Evolutionary conservation across 2,329 filamentous ascomycete genomes (phyloP), one percentile per base, ranked within the genome.

Genomic region (Pseudogymnoascus sp.): DNA sequence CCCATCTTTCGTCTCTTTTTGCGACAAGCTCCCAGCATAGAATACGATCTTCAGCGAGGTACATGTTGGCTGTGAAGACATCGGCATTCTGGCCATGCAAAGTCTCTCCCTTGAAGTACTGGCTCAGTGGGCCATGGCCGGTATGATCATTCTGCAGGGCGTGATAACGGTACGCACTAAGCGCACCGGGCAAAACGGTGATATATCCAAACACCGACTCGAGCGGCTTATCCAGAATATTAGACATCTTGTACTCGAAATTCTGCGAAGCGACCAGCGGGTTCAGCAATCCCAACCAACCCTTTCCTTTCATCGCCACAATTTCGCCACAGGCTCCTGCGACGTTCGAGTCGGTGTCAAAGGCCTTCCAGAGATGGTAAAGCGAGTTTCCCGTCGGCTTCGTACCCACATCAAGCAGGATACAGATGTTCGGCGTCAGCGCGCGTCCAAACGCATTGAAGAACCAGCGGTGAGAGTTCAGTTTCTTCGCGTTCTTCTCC

Each of bases 191-290:
- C 66, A 99, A 78, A 68, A 99, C 94, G 5, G 93, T 97, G 68
- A 99, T 99, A 73, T 97, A 99, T 1, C 94, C 94, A 73, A 99
- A 99, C 0, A 96, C 93, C 0, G 91, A 96, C 74, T 99, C 94
- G 1, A 99, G 79, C 0, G 94, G 94, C 75, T 99, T 99, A 74
- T 99, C 94, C 27, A 99, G 81, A 70, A 99, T 99, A 70, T 99
- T 99, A 40, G 92, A 96, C 91, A 99, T 97, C 76, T 99, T 99
- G 80, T 99, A 99, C 78, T 99, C 94, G 68, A 99, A 99, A 73
- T 99, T 99, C 71, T 99, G 94, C 52, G 92, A 96, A 0, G 94
- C 94, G 13, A 99, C 93, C 5, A 99, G 80, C 0, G 94, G 94
- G 70, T 99, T 99, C 52, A 99, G 79, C 13, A 99, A 81, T 65